Evolutionary conservation across 179 eudicot genomes (phyloP), one percentile per base, ranked within the genome.

Genomic region (Silene vulgaris): DNA sequence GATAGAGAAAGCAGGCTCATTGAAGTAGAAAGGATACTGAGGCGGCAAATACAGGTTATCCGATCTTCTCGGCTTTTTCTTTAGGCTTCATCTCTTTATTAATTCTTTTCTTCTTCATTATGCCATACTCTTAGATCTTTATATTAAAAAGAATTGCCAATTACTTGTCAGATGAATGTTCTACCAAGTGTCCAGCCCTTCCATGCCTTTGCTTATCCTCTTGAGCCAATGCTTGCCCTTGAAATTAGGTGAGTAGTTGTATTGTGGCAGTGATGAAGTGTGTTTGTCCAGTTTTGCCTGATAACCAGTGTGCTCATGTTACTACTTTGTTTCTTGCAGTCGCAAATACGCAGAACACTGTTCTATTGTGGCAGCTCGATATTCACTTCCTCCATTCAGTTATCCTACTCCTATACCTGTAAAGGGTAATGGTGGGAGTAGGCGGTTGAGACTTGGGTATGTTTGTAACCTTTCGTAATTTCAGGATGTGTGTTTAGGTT

Each of bases 201-300:
- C 86, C 97, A 96, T 88, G 99, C 98, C 48, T 90, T 96, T 72
- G 99, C 99, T 35, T 96, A 96, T 79, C 99, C 99, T 37, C 88
- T 96, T 84, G 99, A 96, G 75, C 89, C 97, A 52, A 78, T 93
- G 83, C 97, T 96, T 78, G 97, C 97, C 26, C 85, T 96, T 62
- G 96, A 96, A 76, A 96, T 96, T 74, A 96, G 99, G 97, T 86
- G 82, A 70, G 69, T 69, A 62, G 1, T 70, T 8, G 14, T 35
- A 40, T 13, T 72, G 52, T 57, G 56, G 67, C 66, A 28, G 30
- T 77, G 65, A 32, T 71, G 77, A 54, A 40, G 29, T 3, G 48
- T 60, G 20, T 54, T 20, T 30, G 57, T 23, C 17, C 4, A 21
- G n/a, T 0, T 75, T 45, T 73, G 45, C 52, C 65, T n/a, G 63